Evolutionary conservation across 2,329 filamentous ascomycete species (phyloP).

Genomic region (Ceratocystis cacaofunesta): DNA sequence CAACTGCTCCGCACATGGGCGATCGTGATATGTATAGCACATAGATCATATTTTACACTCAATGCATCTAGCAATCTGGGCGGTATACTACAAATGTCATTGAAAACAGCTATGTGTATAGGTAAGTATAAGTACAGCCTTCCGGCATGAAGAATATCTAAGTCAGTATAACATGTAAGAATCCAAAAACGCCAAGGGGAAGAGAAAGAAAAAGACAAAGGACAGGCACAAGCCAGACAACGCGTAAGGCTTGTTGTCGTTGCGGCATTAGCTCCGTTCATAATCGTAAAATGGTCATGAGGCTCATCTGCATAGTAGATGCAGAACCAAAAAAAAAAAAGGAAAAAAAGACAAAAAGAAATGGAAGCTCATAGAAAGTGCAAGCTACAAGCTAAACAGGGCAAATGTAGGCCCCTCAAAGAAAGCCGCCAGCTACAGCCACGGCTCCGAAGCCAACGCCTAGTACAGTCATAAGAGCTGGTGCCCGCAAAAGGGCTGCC

Average conservation of each 20-base stretch:
- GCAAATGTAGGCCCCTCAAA: too few species aligned
- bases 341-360: too few species aligned
- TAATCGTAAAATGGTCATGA: not conserved
- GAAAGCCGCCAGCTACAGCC: not conserved
- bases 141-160: not conserved
- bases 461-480: conserved; percentile 20
- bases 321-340: not conserved
- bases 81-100: not conserved
- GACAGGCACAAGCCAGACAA: not conserved
- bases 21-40: too few species aligned
- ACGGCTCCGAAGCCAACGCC: conserved; percentile 10
- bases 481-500: conserved; percentile 24
- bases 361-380: too few species aligned
- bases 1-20: too few species aligned
- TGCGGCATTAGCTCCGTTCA: not conserved
- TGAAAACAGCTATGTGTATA: not conserved
- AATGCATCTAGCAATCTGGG: too few species aligned
- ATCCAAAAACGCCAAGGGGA: not conserved
- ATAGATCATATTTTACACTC: too few species aligned
- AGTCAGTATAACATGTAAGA: not conserved
- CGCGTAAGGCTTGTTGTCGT: not conserved
- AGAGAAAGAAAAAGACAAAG: conserved; percentile 1
- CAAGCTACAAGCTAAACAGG: too few species aligned
- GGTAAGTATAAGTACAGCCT: not conserved
- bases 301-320: not conserved